Evolutionary conservation across 1,284 basidiomycete genomes (phyloP).

Genomic region (Trichosporon ovoides): DNA sequence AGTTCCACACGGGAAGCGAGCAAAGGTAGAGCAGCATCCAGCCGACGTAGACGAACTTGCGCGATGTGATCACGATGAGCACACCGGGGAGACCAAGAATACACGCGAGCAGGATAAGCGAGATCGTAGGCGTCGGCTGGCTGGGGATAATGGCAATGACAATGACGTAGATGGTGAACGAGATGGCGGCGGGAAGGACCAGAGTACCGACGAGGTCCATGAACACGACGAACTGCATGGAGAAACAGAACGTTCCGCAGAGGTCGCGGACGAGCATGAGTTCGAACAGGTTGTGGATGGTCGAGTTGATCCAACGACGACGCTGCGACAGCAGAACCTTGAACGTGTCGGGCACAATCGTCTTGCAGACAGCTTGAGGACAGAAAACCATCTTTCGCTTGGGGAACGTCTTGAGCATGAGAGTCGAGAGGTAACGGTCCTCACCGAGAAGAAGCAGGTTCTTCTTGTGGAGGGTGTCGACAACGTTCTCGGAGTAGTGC

Average conservation of each 20-base stretch:
- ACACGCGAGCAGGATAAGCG: slow-evolving; percentile 86
- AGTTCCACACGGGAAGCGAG: slow-evolving; percentile 94
- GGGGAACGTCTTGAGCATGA: slow-evolving; percentile 97
- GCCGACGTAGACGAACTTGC: slow-evolving; percentile 87
- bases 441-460: slow-evolving; percentile 95
- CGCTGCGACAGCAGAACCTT: slow-evolving; percentile 88
- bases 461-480: slow-evolving; percentile 98
- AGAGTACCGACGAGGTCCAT: slow-evolving; percentile 97
- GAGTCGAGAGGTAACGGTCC: slow-evolving; percentile 94
- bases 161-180: slow-evolving; percentile 90
- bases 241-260: slow-evolving; percentile 93
- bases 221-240: slow-evolving; percentile 94
- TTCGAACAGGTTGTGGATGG: slow-evolving; percentile 94
- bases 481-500: slow-evolving; percentile 96
- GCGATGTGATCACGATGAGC: slow-evolving; percentile 87
- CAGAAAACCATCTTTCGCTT: slow-evolving; percentile 99
- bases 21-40: slow-evolving; percentile 96
- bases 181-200: slow-evolving; percentile 94
- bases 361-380: slow-evolving; percentile 97
- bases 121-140: slow-evolving; percentile 66
- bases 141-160: slow-evolving; percentile 72
- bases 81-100: slow-evolving; percentile 94
- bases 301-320: slow-evolving; percentile 99
- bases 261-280: slow-evolving; percentile 89
- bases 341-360: slow-evolving; percentile 95